A percentile compares a stretch with the other conserved stretches of the same genome.
These are phyloP conservation scores for Spizellomyces sp. DNA, from an alignment of 192 early-diverging fungal species.

Conservation along the genomic window DNA sequence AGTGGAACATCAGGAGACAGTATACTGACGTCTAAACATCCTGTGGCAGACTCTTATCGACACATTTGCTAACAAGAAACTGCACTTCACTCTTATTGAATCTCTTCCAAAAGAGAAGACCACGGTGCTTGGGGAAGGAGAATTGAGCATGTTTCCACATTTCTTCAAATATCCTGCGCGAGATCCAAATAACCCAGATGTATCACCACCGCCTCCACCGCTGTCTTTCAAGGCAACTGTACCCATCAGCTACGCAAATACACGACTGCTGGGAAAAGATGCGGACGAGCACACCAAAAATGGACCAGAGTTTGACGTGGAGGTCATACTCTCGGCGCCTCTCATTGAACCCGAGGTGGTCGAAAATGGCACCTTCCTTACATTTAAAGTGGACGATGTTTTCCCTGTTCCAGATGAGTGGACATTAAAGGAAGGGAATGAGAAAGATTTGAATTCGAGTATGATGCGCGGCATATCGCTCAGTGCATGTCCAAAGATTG, in stretches of 20 bases:
- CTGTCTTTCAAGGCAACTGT: conserved; percentile 38
- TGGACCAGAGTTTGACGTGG: conserved; percentile 41
- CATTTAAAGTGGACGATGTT: conserved; percentile 49
- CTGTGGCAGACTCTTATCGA: conserved; percentile 51
- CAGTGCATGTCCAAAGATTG: background rate
- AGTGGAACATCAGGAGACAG: background rate
- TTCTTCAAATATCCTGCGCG: conserved; percentile 49
- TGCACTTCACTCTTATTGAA: conserved; percentile 55
- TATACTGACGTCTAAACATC: background rate
- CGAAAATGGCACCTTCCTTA: conserved; percentile 53
- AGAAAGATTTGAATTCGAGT: conserved; percentile 68
- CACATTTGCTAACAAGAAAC: conserved; percentile 55
- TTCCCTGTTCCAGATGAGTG: conserved; percentile 64
- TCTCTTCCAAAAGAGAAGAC: conserved; percentile 68
- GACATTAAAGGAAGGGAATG: conserved; percentile 60
- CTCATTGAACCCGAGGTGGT: conserved; percentile 49
- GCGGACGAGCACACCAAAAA: conserved; percentile 31
- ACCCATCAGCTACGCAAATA: conserved; percentile 45
- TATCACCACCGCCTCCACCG: conserved; percentile 27
- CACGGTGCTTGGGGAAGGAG: conserved; percentile 50
- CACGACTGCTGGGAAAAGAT: conserved; percentile 50
- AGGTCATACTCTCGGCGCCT: conserved; percentile 46
- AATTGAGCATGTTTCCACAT: conserved; percentile 39
- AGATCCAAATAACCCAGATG: conserved; percentile 45
- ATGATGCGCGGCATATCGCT: background rate